Conservation (phyloP, 495 filamentous ascomycete species). For the Venustampulla echinocandica region DNA sequence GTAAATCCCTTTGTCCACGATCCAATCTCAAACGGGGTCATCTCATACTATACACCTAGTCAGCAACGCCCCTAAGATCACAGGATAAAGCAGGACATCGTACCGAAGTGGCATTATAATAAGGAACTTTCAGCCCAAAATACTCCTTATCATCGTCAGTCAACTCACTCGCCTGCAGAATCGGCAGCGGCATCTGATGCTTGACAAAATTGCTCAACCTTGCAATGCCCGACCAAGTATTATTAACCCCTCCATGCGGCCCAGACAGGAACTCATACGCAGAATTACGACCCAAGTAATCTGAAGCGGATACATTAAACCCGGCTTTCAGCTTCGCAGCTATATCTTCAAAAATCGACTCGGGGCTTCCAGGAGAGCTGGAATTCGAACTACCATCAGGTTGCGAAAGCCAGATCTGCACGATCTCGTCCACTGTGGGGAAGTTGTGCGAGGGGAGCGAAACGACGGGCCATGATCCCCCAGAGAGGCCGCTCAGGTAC, state of each 20-base stretch:
- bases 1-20: constrained; percentile 8
- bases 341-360: too few relatives aligned
- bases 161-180: constrained; percentile 1
- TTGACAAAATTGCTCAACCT: constrained; percentile 5
- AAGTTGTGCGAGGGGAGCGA: constrained; percentile 5
- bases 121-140: constrained; percentile 9
- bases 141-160: neutral
- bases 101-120: constrained; percentile 8
- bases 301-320: constrained; percentile 3
- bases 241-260: constrained; percentile 3
- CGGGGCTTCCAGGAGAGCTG: too few relatives aligned
- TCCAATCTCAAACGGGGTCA: constrained; percentile 13
- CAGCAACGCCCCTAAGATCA: neutral
- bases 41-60: constrained; percentile 5
- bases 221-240: constrained; percentile 6
- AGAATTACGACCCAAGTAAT: constrained; percentile 3
- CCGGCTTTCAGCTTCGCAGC: constrained; percentile 12
- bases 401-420: too few relatives aligned
- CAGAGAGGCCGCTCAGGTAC: constrained; percentile 9
- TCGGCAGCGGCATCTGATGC: constrained; percentile 13
- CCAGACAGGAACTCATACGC: constrained; percentile 12
- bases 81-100: too few relatives aligned
- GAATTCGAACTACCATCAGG: too few relatives aligned
- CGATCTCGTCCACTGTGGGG: too few relatives aligned
- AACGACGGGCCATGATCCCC: constrained; percentile 4